Conservation (phyloP, 345 rosid genomes). For the Jatropha curcas region DNA sequence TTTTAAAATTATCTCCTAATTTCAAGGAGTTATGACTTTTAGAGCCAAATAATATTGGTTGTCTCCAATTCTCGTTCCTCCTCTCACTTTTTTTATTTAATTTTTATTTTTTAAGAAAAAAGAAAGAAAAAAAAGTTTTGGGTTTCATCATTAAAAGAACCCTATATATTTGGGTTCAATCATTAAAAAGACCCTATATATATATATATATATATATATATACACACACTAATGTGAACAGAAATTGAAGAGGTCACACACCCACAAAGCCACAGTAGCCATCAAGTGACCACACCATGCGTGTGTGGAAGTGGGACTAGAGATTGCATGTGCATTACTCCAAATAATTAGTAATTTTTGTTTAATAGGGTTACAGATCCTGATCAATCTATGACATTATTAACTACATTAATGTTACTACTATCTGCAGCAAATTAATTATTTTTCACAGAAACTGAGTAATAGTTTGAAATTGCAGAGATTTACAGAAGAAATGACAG, state of each 20-base stretch:
- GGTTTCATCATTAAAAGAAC: constrained; percentile 1
- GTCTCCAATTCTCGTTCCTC: too few species aligned
- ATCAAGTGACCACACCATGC: constrained; percentile 14
- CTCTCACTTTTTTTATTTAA: too few species aligned
- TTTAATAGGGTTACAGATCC: background rate
- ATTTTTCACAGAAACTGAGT: too few species aligned
- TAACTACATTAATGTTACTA: background rate
- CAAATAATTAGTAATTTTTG: too few species aligned
- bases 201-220: too few species aligned
- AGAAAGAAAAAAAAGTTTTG: constrained; percentile 5
- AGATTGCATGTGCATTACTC: background rate
- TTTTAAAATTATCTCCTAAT: too few species aligned
- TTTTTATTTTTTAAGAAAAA: too few species aligned
- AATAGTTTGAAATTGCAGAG: too few species aligned
- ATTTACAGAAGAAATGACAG: too few species aligned
- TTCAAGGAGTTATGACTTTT: too few species aligned
- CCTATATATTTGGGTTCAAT: constrained; percentile 1
- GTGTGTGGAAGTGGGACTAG: background rate
- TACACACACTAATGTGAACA: background rate
- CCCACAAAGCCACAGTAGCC: background rate
- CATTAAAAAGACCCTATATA: background rate
- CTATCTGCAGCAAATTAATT: too few species aligned
- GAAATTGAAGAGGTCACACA: background rate
- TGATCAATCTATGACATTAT: background rate
- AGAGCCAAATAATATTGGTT: too few species aligned